Evolutionary conservation across 805 yeast genomes (phyloP).

Genomic region (Ogataea zsoltii): DNA sequence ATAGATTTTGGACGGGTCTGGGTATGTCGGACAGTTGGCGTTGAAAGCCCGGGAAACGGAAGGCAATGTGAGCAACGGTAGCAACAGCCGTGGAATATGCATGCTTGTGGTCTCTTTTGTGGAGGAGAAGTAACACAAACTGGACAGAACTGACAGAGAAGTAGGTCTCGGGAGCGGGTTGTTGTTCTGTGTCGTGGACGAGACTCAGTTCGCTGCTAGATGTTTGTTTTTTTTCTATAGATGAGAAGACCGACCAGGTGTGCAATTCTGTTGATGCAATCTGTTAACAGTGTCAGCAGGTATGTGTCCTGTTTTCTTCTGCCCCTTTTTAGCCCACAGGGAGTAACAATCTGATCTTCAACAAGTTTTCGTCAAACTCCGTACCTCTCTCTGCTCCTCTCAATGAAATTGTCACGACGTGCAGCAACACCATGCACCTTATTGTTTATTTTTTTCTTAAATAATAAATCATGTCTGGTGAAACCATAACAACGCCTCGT

Average conservation of each 20-base stretch:
- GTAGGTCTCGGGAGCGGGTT: too few species aligned
- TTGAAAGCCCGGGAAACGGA: slow-evolving; percentile 8
- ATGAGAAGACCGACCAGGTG: too few species aligned
- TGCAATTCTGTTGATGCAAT: too few species aligned
- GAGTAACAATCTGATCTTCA: too few species aligned
- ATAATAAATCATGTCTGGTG: background rate
- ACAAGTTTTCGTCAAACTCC: background rate
- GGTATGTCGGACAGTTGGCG: slow-evolving; percentile 5
- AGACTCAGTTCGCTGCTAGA: too few species aligned
- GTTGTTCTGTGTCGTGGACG: too few species aligned
- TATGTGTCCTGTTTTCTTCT: too few species aligned
- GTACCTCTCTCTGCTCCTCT: background rate
- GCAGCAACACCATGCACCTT: background rate
- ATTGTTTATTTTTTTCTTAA: slow-evolving; percentile 7
- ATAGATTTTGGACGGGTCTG: slow-evolving; percentile 23
- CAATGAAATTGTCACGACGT: background rate
- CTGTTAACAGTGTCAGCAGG: too few species aligned
- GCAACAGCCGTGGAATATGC: background rate
- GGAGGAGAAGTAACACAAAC: too few species aligned
- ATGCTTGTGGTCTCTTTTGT: background rate
- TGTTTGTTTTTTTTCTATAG: too few species aligned
- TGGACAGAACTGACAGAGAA: too few species aligned
- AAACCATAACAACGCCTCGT: slow-evolving; percentile 1
- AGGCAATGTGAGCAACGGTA: background rate
- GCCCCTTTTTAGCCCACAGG: too few species aligned